Evolutionary conservation across 768 basidiomycete genomes (phyloP).

Genomic region (Phallus indusiatus): DNA sequence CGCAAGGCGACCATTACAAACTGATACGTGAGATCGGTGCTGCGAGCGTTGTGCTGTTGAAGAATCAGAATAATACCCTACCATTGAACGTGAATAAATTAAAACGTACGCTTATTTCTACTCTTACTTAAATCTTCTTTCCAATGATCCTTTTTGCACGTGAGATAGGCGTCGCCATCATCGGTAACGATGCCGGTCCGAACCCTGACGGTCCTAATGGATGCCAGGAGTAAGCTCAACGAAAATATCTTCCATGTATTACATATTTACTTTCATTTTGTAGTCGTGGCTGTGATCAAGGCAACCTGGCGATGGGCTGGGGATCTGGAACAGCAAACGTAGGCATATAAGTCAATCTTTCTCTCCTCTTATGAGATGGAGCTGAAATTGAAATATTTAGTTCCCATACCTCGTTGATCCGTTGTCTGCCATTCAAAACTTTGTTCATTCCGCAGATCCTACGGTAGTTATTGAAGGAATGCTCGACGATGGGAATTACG

Average conservation of each 20-base stretch:
- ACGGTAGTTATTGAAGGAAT: constrained; percentile 6
- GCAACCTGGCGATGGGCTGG: constrained; percentile 88
- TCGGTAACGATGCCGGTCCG: constrained; percentile 53
- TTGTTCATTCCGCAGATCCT: not conserved
- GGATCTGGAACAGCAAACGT: constrained; percentile 77
- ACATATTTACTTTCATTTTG: not conserved
- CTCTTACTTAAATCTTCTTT: no score
- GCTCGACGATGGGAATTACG: constrained; percentile 9
- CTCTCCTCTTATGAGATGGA: not conserved
- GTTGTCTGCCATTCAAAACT: constrained; percentile 11
- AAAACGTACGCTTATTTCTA: not conserved
- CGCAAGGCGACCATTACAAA: constrained; percentile 10
- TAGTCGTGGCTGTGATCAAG: constrained; percentile 46
- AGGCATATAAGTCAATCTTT: not conserved
- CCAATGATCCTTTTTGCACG: not conserved
- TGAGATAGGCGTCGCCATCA: constrained; percentile 19
- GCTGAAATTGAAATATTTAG: not conserved
- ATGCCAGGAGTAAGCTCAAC: constrained; percentile 37
- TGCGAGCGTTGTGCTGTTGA: constrained; percentile 48
- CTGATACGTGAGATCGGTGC: constrained; percentile 39
- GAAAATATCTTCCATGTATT: not conserved
- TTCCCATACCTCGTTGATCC: constrained; percentile 18
- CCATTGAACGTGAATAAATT: constrained; percentile 17
- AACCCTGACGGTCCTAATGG: constrained; percentile 60
- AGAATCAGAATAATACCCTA: constrained; percentile 26